These are phyloP conservation scores for Ceratobasidium sp. DNA, from an alignment of 1,284 basidiomycete species.

Conservation along the genomic window DNA sequence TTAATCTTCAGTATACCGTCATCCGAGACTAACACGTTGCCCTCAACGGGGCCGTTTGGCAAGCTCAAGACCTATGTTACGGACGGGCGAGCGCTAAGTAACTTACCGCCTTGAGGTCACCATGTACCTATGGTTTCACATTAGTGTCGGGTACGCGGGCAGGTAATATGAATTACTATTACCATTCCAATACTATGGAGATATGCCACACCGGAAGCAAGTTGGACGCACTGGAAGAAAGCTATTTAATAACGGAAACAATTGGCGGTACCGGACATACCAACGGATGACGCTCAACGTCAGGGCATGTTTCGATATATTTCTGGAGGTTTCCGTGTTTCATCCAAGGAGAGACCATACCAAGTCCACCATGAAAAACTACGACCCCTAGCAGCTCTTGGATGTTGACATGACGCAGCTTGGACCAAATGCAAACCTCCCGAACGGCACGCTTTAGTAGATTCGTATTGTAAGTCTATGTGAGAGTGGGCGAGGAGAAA, in stretches of 20 bases:
- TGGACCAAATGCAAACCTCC: constrained; percentile 28
- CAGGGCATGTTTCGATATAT: neutral
- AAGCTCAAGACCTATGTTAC: too few relatives aligned
- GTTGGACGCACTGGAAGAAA: neutral
- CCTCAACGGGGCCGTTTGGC: too few relatives aligned
- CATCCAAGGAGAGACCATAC: constrained; percentile 28
- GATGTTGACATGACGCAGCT: constrained; percentile 4
- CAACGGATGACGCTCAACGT: neutral
- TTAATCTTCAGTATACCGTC: too few relatives aligned
- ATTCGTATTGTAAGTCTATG: too few relatives aligned
- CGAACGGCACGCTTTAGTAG: constrained; percentile 25
- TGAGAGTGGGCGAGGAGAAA: too few relatives aligned
- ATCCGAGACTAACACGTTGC: too few relatives aligned
- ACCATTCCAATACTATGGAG: constrained; percentile 10
- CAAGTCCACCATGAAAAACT: neutral
- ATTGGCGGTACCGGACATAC: neutral
- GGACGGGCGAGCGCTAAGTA: too few relatives aligned
- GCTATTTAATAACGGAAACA: too few relatives aligned
- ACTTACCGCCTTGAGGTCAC: constrained; percentile 30
- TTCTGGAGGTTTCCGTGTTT: neutral
- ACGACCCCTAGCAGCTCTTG: constrained; percentile 3
- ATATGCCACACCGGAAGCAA: constrained; percentile 13
- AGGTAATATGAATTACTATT: neutral
- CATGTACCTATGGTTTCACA: constrained; percentile 5
- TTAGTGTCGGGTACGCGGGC: neutral